A percentile compares a stretch with the other conserved stretches of the same genome.
Conservation (phyloP, 345 rosid species). For the Pseudoturritis turrita region DNA sequence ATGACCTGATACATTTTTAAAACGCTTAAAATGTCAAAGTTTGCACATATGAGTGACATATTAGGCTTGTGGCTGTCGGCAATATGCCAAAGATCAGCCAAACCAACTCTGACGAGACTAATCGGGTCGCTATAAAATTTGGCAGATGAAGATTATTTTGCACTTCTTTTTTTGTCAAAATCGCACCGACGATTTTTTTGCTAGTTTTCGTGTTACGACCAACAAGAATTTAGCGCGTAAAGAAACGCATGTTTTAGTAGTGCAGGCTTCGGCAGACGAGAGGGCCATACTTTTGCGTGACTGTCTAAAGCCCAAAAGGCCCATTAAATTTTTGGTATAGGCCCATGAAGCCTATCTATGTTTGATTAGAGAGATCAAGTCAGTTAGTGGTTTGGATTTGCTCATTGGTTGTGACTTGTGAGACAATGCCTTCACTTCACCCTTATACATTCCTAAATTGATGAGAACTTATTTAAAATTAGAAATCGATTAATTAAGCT, state of each 20-base stretch:
- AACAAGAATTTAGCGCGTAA: not conserved
- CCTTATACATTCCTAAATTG: not conserved
- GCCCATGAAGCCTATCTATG: not conserved
- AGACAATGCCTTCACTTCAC: not conserved
- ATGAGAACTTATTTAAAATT: not conserved
- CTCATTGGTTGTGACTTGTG: not conserved
- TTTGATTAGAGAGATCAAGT: not conserved
- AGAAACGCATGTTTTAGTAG: not conserved
- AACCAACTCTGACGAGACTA: not conserved
- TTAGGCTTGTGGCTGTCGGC: slow-evolving; percentile 9
- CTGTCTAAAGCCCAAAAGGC: not conserved
- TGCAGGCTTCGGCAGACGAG: not conserved
- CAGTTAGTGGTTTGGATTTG: not conserved
- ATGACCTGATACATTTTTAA: not conserved
- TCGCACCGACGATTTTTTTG: not conserved
- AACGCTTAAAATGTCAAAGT: slow-evolving; percentile 9
- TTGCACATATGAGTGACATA: slow-evolving; percentile 7
- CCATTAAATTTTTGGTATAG: not conserved
- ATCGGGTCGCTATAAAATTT: slow-evolving; percentile 14
- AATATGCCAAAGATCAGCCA: slow-evolving; percentile 27
- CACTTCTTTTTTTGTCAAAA: slow-evolving; percentile 1
- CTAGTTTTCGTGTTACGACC: not conserved
- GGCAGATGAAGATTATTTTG: slow-evolving; percentile 14
- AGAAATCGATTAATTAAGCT: not conserved
- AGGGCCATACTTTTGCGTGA: not conserved